phyloP scores from a whole-genome alignment of 768 basidiomycete genomes.

The Mycena belliarum region DNA sequence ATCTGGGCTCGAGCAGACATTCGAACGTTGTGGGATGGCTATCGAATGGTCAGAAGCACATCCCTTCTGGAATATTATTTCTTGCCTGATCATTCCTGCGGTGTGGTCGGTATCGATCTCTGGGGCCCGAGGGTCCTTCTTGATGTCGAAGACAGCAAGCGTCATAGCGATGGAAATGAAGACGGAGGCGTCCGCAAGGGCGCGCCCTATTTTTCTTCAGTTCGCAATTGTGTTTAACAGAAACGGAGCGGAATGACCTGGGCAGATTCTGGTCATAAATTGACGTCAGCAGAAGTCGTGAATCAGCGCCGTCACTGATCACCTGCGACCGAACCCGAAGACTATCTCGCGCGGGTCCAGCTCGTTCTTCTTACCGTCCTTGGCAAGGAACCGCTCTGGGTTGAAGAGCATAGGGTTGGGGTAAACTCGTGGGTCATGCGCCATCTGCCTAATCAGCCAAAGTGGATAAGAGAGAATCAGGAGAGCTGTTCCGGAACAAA shows the following conservation, averaged over 20 bases:
- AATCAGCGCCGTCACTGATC: too few species aligned
- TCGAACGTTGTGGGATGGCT: slow-evolving; percentile 45
- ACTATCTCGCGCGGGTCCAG: slow-evolving; percentile 44
- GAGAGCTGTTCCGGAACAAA: slow-evolving; percentile 1
- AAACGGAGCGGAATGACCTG: background rate
- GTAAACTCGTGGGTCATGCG: slow-evolving; percentile 44
- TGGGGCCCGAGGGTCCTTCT: slow-evolving; percentile 28
- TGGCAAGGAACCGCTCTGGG: slow-evolving; percentile 48
- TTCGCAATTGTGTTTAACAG: too few species aligned
- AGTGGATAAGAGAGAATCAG: background rate
- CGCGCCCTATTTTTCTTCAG: slow-evolving; percentile 34
- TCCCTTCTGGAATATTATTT: too few species aligned
- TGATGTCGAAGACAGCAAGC: slow-evolving; percentile 43
- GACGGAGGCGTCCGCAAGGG: slow-evolving; percentile 44
- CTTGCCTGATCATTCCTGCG: slow-evolving; percentile 48
- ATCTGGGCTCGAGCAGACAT: slow-evolving; percentile 43
- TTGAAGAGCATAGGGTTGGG: slow-evolving; percentile 45
- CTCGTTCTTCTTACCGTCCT: slow-evolving; percentile 36
- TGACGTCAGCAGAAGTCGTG: background rate
- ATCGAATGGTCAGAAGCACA: background rate
- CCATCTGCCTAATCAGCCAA: slow-evolving; percentile 35
- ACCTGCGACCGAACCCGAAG: slow-evolving; percentile 59
- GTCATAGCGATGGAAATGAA: slow-evolving; percentile 43
- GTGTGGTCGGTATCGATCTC: slow-evolving; percentile 43
- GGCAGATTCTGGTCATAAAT: background rate